phyloP scores from a whole-genome alignment of 2,329 filamentous ascomycete genomes.

The Acrodontium crateriforme region DNA sequence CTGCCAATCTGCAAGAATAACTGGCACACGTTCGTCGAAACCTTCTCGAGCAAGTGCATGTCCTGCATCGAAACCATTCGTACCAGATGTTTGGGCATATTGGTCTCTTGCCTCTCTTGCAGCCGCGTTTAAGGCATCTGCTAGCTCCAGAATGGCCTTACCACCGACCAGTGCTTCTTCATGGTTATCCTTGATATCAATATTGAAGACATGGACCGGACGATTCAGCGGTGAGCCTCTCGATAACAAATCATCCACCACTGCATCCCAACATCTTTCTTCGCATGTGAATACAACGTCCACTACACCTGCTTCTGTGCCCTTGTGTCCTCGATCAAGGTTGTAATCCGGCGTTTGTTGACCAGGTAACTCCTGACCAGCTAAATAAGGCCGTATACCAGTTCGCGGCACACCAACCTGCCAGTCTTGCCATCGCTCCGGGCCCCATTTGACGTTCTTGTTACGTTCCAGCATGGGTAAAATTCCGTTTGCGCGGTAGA shows the following conservation, averaged over 20 bases:
- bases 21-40: constrained; percentile 88
- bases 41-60: constrained; percentile 52
- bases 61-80: constrained; percentile 57
- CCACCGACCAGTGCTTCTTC: constrained; percentile 89
- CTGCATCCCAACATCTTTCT: constrained; percentile 95
- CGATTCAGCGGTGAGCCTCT: constrained; percentile 77
- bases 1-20: constrained; percentile 86
- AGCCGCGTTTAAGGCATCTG: constrained; percentile 66
- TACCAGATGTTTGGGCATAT: constrained; percentile 48
- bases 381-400: constrained; percentile 37
- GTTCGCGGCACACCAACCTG: constrained; percentile 70
- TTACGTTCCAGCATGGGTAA: constrained; percentile 94
- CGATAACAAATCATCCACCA: constrained; percentile 81
- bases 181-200: constrained; percentile 97
- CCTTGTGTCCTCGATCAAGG: constrained; percentile 60
- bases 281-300: constrained; percentile 96
- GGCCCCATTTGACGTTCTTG: constrained; percentile 81
- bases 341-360: constrained; percentile 30
- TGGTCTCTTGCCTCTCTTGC: constrained; percentile 64
- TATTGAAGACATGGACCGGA: constrained; percentile 94
- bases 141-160: constrained; percentile 80
- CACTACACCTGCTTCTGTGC: constrained; percentile 77
- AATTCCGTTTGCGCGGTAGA: constrained; percentile 86
- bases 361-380: constrained; percentile 2
- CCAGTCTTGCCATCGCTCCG: constrained; percentile 98